Base-by-base conservation (phyloP, 208 protist species). In the Phytomonas francai region DNA sequence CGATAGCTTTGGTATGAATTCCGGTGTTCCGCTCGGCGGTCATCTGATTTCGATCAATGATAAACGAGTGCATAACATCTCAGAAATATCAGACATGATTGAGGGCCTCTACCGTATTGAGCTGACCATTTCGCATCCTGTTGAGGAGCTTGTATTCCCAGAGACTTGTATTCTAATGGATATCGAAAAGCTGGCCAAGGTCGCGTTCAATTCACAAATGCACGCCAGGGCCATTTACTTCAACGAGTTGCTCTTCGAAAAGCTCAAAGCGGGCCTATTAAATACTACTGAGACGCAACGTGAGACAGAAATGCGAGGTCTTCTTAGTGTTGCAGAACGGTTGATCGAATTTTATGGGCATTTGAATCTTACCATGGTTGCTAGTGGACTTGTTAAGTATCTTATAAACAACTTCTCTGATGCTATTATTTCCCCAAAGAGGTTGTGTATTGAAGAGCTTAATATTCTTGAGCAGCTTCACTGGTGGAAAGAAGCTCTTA, bases 201-300 rank as follows among this genome's bases (percentile, higher is more conserved):
- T 93, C 7, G 85, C 90, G 12, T 87, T 86, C 56, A 72, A 79
- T 49, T 88, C 86, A 0, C 76, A 90, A 70, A 91, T 93, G 84
- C 87, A 93, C 71, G 84, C 85, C 31, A 96, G 92, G 70, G 87
- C 84, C 12, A 91, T 96, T 63, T 96, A 91, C 80, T 88, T 96
- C 70, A 93, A 92, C 62, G 90, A 96, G 70, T 71, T 92, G 12
- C 72, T 92, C 16, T 91, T 96, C 63, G 80, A 91, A 62, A 69
- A 80, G 31, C 76, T 91, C 0, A 22, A 73, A 80, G 76, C 51
- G 45, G 45, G 68, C 2, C 54, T 36, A 63, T 63, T 34, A 51
- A 63, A 25, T 11, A 63, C 12, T 36, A 74, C 30, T 76, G 60
- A 8, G 65, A 67, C 58, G 68, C 69, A 31, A 80, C 19, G 85